These are phyloP conservation scores for Puccinia triticina DNA, from an alignment of 1,284 basidiomycete species.

Conservation along the genomic window DNA sequence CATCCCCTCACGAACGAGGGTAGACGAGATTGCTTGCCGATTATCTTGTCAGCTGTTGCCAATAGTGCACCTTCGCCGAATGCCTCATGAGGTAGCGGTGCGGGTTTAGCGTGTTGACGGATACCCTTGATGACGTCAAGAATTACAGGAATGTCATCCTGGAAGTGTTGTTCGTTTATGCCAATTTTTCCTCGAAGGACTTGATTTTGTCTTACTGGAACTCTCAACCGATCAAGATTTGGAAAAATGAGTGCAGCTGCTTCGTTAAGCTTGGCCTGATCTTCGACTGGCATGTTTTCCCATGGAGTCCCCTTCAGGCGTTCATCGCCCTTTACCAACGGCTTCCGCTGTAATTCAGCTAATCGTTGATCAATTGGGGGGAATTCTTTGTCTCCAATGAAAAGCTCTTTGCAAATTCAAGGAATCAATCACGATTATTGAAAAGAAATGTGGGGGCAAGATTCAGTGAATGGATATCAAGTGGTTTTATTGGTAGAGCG, in stretches of 20 bases:
- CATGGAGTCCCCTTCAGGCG: conserved; percentile 11
- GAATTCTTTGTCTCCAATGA: too few relatives aligned
- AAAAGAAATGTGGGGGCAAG: not conserved
- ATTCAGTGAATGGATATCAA: not conserved
- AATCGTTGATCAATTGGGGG: not conserved
- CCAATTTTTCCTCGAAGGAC: not conserved
- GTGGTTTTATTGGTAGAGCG: too few relatives aligned
- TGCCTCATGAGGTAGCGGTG: too few relatives aligned
- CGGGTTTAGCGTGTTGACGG: not conserved
- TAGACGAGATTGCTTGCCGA: too few relatives aligned
- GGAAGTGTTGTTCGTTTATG: not conserved
- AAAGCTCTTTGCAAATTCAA: not conserved
- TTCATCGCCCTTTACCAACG: not conserved
- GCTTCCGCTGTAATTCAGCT: not conserved
- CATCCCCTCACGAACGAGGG: too few relatives aligned
- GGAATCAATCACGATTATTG: not conserved
- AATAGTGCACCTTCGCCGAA: too few relatives aligned
- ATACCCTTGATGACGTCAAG: not conserved
- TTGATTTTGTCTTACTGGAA: too few relatives aligned
- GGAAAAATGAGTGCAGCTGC: not conserved
- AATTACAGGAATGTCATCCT: not conserved
- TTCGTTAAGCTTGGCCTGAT: not conserved
- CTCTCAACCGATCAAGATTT: not conserved
- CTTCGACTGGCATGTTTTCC: not conserved
- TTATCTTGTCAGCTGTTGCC: too few relatives aligned